Conservation (phyloP, 768 basidiomycete species). For the Leccinellum rugosiceps region DNA sequence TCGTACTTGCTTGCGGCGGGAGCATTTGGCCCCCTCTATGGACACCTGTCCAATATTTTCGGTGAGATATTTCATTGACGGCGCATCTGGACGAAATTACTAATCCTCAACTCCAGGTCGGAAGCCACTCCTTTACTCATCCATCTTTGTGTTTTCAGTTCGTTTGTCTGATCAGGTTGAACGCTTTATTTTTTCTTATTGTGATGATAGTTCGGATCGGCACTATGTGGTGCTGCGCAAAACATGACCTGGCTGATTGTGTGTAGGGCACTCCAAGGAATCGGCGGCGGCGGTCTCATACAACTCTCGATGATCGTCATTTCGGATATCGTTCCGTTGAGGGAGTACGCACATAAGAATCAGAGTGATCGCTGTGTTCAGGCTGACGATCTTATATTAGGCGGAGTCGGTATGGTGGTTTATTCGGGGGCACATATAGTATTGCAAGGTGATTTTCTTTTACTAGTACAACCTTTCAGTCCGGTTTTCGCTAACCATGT, state of each 20-base stretch:
- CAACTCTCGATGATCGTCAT: conserved; percentile 76
- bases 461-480: conserved; percentile 35
- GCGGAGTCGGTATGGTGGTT: background rate
- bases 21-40: conserved; percentile 66
- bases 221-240: conserved; percentile 78
- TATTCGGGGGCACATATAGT: background rate
- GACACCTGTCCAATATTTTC: conserved; percentile 65
- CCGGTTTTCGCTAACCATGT: background rate
- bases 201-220: conserved; percentile 66
- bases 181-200: background rate
- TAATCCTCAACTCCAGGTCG: conserved; percentile 38
- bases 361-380: background rate
- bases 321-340: conserved; percentile 78
- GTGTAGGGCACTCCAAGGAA: conserved; percentile 76
- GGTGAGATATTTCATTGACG: conserved; percentile 18
- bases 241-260: conserved; percentile 74
- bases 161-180: conserved; percentile 12
- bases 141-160: conserved; percentile 66
- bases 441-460: background rate
- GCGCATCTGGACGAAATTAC: background rate
- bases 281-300: conserved; percentile 76
- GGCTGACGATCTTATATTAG: background rate
- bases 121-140: conserved; percentile 65
- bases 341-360: conserved; percentile 49
- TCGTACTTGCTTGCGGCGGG: conserved; percentile 72